A percentile compares a stretch with the other conserved stretches of the same genome.
These are phyloP conservation scores for Penicillium robsamsonii DNA, from an alignment of 495 filamentous ascomycete species.

Conservation along the genomic window DNA sequence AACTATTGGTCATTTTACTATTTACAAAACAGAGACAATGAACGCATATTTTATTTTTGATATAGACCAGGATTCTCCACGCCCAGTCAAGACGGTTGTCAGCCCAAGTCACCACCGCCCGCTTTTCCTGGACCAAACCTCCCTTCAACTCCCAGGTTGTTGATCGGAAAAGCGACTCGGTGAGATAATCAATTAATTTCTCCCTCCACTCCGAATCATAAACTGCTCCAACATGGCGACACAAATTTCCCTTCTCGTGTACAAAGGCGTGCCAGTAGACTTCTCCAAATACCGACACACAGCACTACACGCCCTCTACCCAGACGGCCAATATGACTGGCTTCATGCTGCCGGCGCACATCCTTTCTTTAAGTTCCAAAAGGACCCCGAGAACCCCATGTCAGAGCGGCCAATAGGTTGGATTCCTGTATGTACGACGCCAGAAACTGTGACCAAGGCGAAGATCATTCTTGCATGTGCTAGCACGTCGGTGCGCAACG, in stretches of 20 bases:
- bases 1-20: neutral
- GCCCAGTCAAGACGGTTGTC: neutral
- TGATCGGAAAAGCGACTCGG: neutral
- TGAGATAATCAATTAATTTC: neutral
- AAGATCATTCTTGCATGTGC: conserved; percentile 23
- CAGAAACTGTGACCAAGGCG: conserved; percentile 17
- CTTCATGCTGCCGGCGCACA: conserved; percentile 31
- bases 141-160: neutral
- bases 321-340: conserved; percentile 12
- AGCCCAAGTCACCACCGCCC: neutral
- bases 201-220: neutral
- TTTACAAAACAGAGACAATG: neutral
- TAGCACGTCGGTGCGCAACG: conserved; percentile 26
- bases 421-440: conserved; percentile 21
- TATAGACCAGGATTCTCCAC: neutral
- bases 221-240: conserved; percentile 12
- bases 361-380: conserved; percentile 32
- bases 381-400: conserved; percentile 39
- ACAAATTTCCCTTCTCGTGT: conserved; percentile 28
- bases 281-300: conserved; percentile 35
- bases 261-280: conserved; percentile 32
- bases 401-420: conserved; percentile 55
- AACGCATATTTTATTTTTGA: neutral
- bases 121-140: neutral
- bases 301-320: conserved; percentile 29